Base-by-base conservation (phyloP, 2,329 filamentous ascomycete genomes). In the Chalara sp. region DNA sequence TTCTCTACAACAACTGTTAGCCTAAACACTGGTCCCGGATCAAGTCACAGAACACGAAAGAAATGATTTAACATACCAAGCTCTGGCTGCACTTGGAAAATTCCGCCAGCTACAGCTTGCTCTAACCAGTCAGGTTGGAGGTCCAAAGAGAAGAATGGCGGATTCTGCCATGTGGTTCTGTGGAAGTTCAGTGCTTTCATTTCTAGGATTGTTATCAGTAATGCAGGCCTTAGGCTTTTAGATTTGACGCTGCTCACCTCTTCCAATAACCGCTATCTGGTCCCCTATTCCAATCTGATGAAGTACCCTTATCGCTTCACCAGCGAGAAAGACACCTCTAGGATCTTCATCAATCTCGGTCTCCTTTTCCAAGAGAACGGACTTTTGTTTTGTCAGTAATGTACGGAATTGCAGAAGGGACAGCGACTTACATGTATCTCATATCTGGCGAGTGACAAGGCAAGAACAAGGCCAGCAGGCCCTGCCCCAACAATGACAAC, bases 201-300 rank as follows among this genome's bases (percentile, higher is more conserved):
- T 29, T 48, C 49, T 51, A 28, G 12, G 47, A 39, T 21, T 37
- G 32, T 47, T 47, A 2, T 31, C 21, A 21, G 21, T 21, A 2
- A 2, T 21, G 21, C 21, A 21, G 21, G 3, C 2, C 3, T 21
- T 21, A 3, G 21, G 21, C 21, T 21, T 21, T 21, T 21, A 21
- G 21, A 21, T 21, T 21, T 21, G 21, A 46, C 11, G 8, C 12
- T 4, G 28, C 31, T 35, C 29, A 47, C 45, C 8, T 7, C 37
- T 8, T 8, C 45, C 45, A 11, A 47, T 47, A 39, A 13, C n/a
- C 11, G 13, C 32, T 6, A 35, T 33, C 7, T 45, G 10, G 12
- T 53, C 37, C 6, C 48, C 51, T 44, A 53, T 50, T 21, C 51
- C 51, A 11, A 53, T 8, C n/a, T 51, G 44, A 32, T 51, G 51